Percentiles rank a stretch among this genome's conserved stretches.
Conservation (phyloP, 148 eudicot genomes). For the Rhododendron williamsianum region DNA sequence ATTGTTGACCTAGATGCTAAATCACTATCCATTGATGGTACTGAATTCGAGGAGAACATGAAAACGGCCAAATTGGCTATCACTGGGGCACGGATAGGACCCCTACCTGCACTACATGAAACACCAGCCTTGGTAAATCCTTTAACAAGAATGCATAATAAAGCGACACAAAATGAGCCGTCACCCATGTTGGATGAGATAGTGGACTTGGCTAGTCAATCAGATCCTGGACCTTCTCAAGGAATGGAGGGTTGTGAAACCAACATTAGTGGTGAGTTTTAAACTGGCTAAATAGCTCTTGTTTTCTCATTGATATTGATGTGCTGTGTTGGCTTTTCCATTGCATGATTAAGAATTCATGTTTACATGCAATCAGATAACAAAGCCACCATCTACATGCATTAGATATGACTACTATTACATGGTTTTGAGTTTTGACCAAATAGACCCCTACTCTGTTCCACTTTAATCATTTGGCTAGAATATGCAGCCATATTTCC, state of each 20-base stretch:
- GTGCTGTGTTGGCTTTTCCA: background rate
- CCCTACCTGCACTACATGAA: constrained; percentile 5
- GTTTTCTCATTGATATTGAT: background rate
- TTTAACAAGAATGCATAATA: background rate
- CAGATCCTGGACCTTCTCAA: constrained; percentile 14
- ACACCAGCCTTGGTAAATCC: background rate
- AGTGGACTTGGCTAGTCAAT: background rate
- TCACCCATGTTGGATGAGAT: constrained; percentile 10
- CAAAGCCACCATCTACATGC: background rate
- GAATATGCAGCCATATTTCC: background rate
- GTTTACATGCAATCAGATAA: background rate
- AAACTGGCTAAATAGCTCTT: background rate
- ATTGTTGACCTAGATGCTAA: constrained; percentile 23
- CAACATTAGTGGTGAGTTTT: constrained; percentile 12
- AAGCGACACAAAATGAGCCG: constrained; percentile 5
- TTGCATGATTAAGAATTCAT: background rate
- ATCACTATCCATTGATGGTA: constrained; percentile 21
- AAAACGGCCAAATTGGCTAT: constrained; percentile 17
- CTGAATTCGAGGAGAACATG: constrained; percentile 24
- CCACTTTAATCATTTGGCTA: background rate
- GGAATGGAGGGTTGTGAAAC: background rate
- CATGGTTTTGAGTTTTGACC: background rate
- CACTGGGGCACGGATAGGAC: constrained; percentile 1
- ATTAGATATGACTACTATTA: background rate
- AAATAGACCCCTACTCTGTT: background rate